These are phyloP conservation scores for Raphanus sativus DNA, from an alignment of 345 rosid genomes.

Conservation along the genomic window DNA sequence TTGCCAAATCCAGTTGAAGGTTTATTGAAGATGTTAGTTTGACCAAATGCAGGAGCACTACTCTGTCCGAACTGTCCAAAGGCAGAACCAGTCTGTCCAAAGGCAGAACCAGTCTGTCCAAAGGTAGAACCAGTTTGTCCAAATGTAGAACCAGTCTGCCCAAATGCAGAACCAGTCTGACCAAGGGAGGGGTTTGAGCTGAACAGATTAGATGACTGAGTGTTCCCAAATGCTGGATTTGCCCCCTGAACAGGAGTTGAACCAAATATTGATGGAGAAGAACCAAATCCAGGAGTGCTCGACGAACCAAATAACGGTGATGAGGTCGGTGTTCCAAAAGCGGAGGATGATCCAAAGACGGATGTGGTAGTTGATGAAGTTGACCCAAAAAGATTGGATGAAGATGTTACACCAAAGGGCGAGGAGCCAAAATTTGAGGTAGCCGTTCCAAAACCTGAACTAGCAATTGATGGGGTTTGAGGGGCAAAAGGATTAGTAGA, in stretches of 20 bases:
- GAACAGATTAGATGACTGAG: constrained; percentile 66
- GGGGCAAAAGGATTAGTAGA: constrained; percentile 60
- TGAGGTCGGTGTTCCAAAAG: constrained; percentile 56
- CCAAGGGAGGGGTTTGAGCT: constrained; percentile 51
- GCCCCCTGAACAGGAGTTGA: constrained; percentile 50
- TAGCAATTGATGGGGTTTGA: constrained; percentile 51
- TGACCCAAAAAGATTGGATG: constrained; percentile 58
- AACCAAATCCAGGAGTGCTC: constrained; percentile 53
- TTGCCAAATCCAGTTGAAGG: constrained; percentile 62
- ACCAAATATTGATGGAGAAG: constrained; percentile 64
- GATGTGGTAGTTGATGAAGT: constrained; percentile 58
- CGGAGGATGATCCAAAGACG: constrained; percentile 53
- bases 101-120: constrained; percentile 55
- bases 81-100: constrained; percentile 51
- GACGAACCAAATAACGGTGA: constrained; percentile 56
- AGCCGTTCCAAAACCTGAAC: constrained; percentile 39
- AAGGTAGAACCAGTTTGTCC: constrained; percentile 55
- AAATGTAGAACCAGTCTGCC: constrained; percentile 53
- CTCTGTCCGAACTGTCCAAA: constrained; percentile 66
- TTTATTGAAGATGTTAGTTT: constrained; percentile 54
- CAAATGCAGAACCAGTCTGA: constrained; percentile 66
- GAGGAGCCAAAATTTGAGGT: constrained; percentile 50
- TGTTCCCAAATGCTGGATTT: constrained; percentile 52
- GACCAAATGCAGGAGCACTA: constrained; percentile 55
- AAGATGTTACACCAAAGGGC: constrained; percentile 46